A percentile compares a stretch with the other conserved stretches of the same genome.
phyloP scores from a whole-genome alignment of 768 basidiomycete genomes.

The Boletus rubescentipes region DNA sequence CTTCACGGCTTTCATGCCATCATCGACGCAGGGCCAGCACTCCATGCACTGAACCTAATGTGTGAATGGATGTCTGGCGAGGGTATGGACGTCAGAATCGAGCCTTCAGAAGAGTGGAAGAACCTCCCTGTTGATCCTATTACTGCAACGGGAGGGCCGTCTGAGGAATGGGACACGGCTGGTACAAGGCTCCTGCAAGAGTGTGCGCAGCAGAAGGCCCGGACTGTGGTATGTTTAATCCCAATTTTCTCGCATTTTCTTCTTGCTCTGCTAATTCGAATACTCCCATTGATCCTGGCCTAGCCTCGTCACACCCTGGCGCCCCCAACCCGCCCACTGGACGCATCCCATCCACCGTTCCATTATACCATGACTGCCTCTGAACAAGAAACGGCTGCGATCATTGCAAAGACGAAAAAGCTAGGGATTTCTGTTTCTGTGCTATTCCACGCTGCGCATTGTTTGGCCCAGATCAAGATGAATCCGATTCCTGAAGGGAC shows the following conservation, averaged over 20 bases:
- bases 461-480: constrained; percentile 22
- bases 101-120: constrained; percentile 22
- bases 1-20: too few species aligned
- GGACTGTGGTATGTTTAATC: constrained; percentile 6
- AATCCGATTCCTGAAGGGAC: constrained; percentile 14
- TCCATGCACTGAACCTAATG: too few species aligned
- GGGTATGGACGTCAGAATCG: constrained; percentile 6
- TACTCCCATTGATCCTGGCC: too few species aligned
- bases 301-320: constrained; percentile 10
- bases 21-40: too few species aligned
- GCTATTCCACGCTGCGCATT: constrained; percentile 24
- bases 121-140: constrained; percentile 28
- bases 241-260: too few species aligned
- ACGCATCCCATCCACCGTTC: constrained; percentile 9
- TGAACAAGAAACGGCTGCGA: constrained; percentile 8
- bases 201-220: background rate
- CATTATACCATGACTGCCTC: background rate
- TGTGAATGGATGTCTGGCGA: too few species aligned
- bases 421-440: constrained; percentile 14
- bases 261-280: background rate
- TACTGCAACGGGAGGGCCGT: constrained; percentile 22
- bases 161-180: constrained; percentile 14
- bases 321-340: constrained; percentile 5
- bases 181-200: constrained; percentile 18
- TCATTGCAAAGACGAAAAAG: constrained; percentile 10